Percentiles rank a stretch among this genome's conserved stretches.
Conservation (phyloP, 2,329 filamentous ascomycete species). For the Mycosphaerella sp. region DNA sequence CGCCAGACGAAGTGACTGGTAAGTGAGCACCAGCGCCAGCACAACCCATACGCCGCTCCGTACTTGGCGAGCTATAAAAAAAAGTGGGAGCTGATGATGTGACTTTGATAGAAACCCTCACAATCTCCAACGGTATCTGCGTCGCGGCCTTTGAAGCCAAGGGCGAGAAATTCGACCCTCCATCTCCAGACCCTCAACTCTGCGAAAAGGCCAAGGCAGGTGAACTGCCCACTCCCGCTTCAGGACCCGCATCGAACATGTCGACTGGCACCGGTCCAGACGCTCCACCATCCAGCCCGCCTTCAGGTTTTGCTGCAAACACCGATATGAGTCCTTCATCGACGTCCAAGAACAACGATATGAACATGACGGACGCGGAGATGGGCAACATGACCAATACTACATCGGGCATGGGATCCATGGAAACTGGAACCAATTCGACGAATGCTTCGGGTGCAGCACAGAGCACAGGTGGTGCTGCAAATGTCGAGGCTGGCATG, state of each 20-base stretch:
- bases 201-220: slow-evolving; percentile 13
- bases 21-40: slow-evolving; percentile 22
- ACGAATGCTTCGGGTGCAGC: background rate
- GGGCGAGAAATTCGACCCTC: slow-evolving; percentile 17
- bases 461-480: slow-evolving; percentile 5
- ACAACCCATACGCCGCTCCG: background rate
- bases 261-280: background rate
- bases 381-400: background rate
- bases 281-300: background rate
- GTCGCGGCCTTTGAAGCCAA: slow-evolving; percentile 18
- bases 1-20: slow-evolving; percentile 36
- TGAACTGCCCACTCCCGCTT: background rate
- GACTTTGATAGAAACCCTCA: background rate
- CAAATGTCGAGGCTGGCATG: background rate
- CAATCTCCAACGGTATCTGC: slow-evolving; percentile 23
- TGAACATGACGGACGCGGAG: background rate
- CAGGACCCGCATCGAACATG: background rate
- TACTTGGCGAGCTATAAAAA: too few species aligned
- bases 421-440: background rate
- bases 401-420: background rate
- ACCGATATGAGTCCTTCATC: slow-evolving; percentile 2
- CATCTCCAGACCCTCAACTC: slow-evolving; percentile 12
- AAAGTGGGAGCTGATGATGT: background rate
- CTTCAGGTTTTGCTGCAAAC: slow-evolving; percentile 3
- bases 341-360: background rate